phyloP scores from a whole-genome alignment of 352 stramenopile genomes.

The Globisporangium barbulae region DNA sequence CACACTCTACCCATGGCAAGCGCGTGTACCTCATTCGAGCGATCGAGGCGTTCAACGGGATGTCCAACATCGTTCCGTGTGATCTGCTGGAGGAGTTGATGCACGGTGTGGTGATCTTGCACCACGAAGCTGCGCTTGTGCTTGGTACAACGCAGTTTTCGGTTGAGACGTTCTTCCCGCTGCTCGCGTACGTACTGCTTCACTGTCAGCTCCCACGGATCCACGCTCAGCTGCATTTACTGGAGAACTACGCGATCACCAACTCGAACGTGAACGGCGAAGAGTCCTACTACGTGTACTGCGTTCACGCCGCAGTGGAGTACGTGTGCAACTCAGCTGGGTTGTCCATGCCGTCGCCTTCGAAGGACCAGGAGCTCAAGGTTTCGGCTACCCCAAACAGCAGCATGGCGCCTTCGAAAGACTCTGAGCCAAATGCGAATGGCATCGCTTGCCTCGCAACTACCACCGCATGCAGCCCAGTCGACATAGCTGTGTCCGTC shows the following conservation, averaged over 20 bases:
- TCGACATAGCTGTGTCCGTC: conserved; percentile 2
- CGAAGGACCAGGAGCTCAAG: conserved; percentile 2
- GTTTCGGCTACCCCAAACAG: neutral
- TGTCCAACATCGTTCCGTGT: conserved; percentile 78
- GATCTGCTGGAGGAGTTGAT: conserved; percentile 83
- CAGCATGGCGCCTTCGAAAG: neutral
- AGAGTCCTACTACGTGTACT: conserved; percentile 90
- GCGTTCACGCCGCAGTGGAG: conserved; percentile 79
- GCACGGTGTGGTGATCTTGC: conserved; percentile 79
- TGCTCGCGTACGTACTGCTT: conserved; percentile 79
- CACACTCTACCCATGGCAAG: conserved; percentile 20
- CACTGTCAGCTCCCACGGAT: conserved; percentile 69
- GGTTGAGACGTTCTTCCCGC: conserved; percentile 84
- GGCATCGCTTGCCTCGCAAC: too few relatives aligned
- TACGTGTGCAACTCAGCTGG: conserved; percentile 76
- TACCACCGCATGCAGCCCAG: neutral
- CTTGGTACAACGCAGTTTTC: conserved; percentile 86
- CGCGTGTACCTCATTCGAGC: conserved; percentile 57
- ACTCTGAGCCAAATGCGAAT: neutral
- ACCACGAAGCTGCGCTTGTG: conserved; percentile 83
- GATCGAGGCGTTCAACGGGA: conserved; percentile 79
- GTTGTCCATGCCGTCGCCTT: neutral
- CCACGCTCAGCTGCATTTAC: conserved; percentile 75
- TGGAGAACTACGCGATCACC: conserved; percentile 85
- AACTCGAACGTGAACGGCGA: conserved; percentile 76